Evolutionary conservation across 768 basidiomycete species (phyloP), one percentile per base, ranked within the genome.

Genomic region (Auricularia heimuer): DNA sequence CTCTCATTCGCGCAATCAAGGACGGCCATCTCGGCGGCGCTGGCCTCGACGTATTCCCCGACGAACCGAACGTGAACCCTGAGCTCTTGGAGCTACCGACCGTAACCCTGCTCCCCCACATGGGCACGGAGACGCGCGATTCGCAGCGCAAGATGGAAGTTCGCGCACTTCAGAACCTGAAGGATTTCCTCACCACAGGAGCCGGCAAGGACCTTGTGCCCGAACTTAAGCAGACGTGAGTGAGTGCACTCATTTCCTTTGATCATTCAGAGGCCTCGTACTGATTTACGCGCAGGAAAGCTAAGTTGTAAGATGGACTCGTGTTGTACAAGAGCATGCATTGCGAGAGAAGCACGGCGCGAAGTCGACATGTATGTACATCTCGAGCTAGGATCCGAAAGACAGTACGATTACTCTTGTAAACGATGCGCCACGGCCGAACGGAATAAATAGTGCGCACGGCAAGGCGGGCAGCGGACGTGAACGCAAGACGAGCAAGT

Each of bases 111-210:
- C 81, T 98, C 21, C 95, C 94, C 0, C 95, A 96, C 74, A 87
- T 96, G 86, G 95, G 94, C 6, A 94, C 92, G 0, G 87, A 91
- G 73, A 94, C 84, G 63, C 83, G 85, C 67, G 93, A 94, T 70
- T 82, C 88, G 4, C 89, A 91, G 73, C 81, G 80, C 65, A 82
- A 81, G 72, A 94, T 94, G 92, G 92, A 94, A 76, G 79, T 92
- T 42, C 84, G 89, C n/a, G 89, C 92, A 7, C 78, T 94, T 68
- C 83, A 81, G 34, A 93, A 94, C 70, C 73, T 94, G 64, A 81
- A 77, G 66, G 89, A 92, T 70, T 93, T 82, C 74, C 74, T 93
- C 65, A 79, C 77, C 16, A 77, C 76, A 12, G 90, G 90, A 1
- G 79, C 69, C 68, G 89, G 90, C 29, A 79, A 78, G 64, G 90